These are phyloP conservation scores for Citrus sinensis DNA, from an alignment of 345 rosid genomes.

Conservation along the genomic window DNA sequence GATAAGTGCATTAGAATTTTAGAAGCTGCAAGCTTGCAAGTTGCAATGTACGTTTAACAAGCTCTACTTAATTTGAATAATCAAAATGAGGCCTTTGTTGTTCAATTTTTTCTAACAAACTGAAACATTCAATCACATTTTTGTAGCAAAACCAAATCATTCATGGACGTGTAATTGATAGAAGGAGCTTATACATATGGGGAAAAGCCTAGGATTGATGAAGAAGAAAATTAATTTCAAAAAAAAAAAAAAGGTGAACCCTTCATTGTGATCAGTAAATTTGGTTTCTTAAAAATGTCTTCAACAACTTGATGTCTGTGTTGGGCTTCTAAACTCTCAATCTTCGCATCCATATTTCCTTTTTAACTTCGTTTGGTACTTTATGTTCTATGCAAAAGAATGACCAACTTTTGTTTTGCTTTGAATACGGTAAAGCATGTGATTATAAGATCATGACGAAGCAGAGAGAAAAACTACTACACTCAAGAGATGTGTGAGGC, in stretches of 20 bases:
- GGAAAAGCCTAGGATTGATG: background rate
- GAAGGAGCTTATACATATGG: background rate
- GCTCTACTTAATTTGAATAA: too few species aligned
- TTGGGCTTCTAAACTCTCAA: background rate
- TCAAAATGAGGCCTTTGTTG: too few species aligned
- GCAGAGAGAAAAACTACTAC: background rate
- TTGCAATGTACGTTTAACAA: too few species aligned
- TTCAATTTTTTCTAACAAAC: too few species aligned
- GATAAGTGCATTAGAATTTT: background rate
- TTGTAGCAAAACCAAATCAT: too few species aligned
- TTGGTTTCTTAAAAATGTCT: constrained; percentile 8
- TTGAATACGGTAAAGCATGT: background rate
- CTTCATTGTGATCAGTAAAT: constrained; percentile 14
- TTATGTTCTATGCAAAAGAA: background rate
- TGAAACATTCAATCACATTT: too few species aligned
- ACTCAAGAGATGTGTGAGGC: background rate
- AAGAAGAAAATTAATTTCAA: background rate
- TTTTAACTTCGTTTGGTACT: background rate
- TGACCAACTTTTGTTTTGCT: background rate
- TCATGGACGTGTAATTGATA: background rate
- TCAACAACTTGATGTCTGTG: background rate
- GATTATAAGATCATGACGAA: background rate
- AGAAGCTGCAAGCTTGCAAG: too few species aligned
- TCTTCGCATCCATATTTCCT: background rate
- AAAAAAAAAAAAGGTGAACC: background rate